These are phyloP conservation scores for Spergularia marina DNA, from an alignment of 148 eudicot species.

Conservation along the genomic window DNA sequence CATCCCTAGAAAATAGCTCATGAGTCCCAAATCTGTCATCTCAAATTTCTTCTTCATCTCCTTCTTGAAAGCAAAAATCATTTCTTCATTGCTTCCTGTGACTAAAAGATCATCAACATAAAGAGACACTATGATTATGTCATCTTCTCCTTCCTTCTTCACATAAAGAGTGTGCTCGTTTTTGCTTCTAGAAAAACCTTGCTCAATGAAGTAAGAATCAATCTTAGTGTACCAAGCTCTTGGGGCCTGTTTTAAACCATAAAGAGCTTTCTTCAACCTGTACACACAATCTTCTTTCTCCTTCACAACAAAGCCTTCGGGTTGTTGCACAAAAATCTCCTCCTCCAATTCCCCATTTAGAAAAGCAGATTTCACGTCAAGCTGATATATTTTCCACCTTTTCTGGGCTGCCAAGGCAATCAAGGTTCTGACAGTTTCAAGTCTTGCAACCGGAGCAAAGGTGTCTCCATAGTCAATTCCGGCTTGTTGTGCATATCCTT, in stretches of 20 bases:
- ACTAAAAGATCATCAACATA: conserved; percentile 28
- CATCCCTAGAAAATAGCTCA: conserved; percentile 22
- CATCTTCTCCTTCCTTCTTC: conserved; percentile 4
- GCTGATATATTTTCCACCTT: neutral
- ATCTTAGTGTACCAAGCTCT: conserved; percentile 15
- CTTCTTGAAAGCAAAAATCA: conserved; percentile 17
- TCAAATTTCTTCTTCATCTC: conserved; percentile 21
- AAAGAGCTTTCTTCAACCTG: conserved; percentile 10
- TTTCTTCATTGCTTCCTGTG: neutral
- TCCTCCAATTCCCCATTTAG: conserved; percentile 3
- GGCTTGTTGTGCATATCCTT: conserved; percentile 14
- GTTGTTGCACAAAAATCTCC: conserved; percentile 12
- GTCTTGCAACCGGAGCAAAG: conserved; percentile 15
- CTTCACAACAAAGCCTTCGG: neutral
- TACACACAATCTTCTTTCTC: conserved; percentile 3
- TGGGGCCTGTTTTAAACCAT: conserved; percentile 20
- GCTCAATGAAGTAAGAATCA: neutral
- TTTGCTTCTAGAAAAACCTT: neutral
- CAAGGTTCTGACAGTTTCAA: neutral
- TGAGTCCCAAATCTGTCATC: conserved; percentile 25
- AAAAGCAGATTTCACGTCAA: conserved; percentile 14
- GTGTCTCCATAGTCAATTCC: conserved; percentile 12
- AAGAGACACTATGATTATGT: conserved; percentile 22
- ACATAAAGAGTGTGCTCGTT: conserved; percentile 19
- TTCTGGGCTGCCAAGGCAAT: conserved; percentile 9